Base-by-base conservation (phyloP, 2,329 filamentous ascomycete genomes). In the Trichoderma koningiopsis region DNA sequence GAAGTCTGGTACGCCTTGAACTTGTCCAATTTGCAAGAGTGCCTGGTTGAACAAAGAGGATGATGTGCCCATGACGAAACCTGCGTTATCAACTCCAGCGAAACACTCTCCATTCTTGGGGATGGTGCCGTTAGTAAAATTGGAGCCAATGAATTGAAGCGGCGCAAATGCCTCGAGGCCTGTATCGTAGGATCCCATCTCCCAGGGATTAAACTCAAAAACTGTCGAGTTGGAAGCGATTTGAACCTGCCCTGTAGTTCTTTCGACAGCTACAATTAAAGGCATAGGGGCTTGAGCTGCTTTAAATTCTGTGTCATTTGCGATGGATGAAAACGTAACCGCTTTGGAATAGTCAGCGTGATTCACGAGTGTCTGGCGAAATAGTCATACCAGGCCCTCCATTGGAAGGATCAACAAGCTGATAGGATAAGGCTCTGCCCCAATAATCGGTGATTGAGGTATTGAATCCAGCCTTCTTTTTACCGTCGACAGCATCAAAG, bases 1-100 rank as follows among this genome's bases (percentile, higher is more conserved):
- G 40, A 85, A 79, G 0, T 82, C 77, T 2, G 84, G 84, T 1
- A 86, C 76, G 31, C 81, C 79, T 27, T 79, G 78, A 11, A 78
- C 75, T 6, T 77, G 74, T 43, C 77, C 78, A 68, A 95, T 82
- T 13, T 88, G 80, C 3, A 94, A 83, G 22, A 97, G 80, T 74
- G 92, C 87, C 74, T 89, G 84, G 81, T 97, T 97, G 85, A 97
- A 97, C 2, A 97, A 84, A 0, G 92, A 91, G 1, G 90, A 93
- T 27, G 91, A 93, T 0, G 94, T 97, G 62, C 94, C 94, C 88
- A 97, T 93, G 31, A 97, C 83, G 76, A 88, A 97, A 7, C 92
- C 92, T 29, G 87, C 87, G 74, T 94, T 94, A 79, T 97, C 94
- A 72, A 94, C 94, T 0, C 94, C 94, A 8, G 86, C 83, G 19